Conservation (phyloP, 805 yeast genomes). For the Millerozyma miso region DNA sequence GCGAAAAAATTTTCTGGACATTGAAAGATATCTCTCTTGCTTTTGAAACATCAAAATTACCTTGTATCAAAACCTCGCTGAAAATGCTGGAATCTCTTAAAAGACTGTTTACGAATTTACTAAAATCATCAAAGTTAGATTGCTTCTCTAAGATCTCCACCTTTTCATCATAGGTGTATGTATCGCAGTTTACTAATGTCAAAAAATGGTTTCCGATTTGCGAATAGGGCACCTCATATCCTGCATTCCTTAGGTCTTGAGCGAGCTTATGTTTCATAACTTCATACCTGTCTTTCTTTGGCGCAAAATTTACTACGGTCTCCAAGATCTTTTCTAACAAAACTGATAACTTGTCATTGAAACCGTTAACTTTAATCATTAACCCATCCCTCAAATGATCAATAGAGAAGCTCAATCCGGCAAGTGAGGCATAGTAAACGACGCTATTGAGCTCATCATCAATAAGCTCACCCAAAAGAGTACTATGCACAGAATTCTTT, state of each 20-base stretch:
- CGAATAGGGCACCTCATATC: conserved; percentile 70
- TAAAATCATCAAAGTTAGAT: conserved; percentile 48
- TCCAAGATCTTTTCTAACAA: conserved; percentile 59
- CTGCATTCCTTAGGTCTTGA: conserved; percentile 64
- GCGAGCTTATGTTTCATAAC: conserved; percentile 59
- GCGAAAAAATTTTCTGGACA: conserved; percentile 32
- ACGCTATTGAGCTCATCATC: conserved; percentile 73
- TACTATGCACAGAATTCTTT: conserved; percentile 51
- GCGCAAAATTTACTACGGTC: conserved; percentile 46
- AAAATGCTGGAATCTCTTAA: conserved; percentile 56
- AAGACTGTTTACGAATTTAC: conserved; percentile 39
- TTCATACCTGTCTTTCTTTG: conserved; percentile 58
- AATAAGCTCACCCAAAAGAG: conserved; percentile 63
- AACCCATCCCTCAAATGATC: conserved; percentile 66
- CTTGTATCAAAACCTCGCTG: conserved; percentile 70
- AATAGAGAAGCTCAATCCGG: conserved; percentile 63
- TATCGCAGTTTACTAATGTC: conserved; percentile 64
- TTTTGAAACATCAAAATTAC: conserved; percentile 57
- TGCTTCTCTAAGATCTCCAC: conserved; percentile 39
- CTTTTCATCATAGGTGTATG: conserved; percentile 65
- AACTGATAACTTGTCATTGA: conserved; percentile 71
- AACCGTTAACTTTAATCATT: conserved; percentile 67
- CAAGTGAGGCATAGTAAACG: conserved; percentile 80
- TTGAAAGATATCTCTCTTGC: conserved; percentile 48
- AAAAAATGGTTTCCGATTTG: conserved; percentile 66